Evolutionary conservation across 2,329 filamentous ascomycete genomes (phyloP).

Genomic region (Clathrospora elynae): DNA sequence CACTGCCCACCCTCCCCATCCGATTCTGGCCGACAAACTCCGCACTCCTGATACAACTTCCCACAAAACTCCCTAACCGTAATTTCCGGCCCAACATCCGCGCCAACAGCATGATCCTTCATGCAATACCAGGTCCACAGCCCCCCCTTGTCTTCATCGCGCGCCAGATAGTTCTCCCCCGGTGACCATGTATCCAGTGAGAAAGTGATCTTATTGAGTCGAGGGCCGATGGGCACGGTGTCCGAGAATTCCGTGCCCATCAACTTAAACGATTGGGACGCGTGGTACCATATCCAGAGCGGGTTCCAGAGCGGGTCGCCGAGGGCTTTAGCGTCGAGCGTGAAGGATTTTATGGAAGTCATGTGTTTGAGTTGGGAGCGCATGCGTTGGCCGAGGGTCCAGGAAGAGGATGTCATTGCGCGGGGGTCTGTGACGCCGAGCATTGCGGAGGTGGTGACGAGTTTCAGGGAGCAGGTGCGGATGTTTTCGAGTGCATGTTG

Average conservation of each 20-base stretch:
- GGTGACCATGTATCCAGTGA: slow-evolving; percentile 44
- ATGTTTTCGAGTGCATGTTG: slow-evolving; percentile 27
- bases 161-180: slow-evolving; percentile 42
- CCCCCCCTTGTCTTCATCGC: slow-evolving; percentile 25
- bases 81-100: slow-evolving; percentile 26
- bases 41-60: slow-evolving; percentile 37
- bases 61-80: slow-evolving; percentile 41
- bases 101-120: slow-evolving; percentile 32
- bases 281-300: slow-evolving; percentile 48
- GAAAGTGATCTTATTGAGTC: slow-evolving; percentile 42
- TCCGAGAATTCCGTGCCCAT: slow-evolving; percentile 28
- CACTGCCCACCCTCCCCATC: slow-evolving; percentile 22
- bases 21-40: slow-evolving; percentile 26
- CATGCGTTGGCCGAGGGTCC: slow-evolving; percentile 38
- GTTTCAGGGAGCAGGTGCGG: slow-evolving; percentile 35
- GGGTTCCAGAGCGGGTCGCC: slow-evolving; percentile 49
- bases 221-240: slow-evolving; percentile 17
- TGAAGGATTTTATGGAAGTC: slow-evolving; percentile 25
- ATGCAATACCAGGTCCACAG: slow-evolving; percentile 45
- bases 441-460: slow-evolving; percentile 44
- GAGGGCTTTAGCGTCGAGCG: slow-evolving; percentile 43
- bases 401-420: slow-evolving; percentile 39
- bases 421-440: slow-evolving; percentile 45
- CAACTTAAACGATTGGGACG: slow-evolving; percentile 40
- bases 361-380: slow-evolving; percentile 31